Evolutionary conservation across 352 stramenopile species (phyloP).

Genomic region (Thraustochytrium striatum): DNA sequence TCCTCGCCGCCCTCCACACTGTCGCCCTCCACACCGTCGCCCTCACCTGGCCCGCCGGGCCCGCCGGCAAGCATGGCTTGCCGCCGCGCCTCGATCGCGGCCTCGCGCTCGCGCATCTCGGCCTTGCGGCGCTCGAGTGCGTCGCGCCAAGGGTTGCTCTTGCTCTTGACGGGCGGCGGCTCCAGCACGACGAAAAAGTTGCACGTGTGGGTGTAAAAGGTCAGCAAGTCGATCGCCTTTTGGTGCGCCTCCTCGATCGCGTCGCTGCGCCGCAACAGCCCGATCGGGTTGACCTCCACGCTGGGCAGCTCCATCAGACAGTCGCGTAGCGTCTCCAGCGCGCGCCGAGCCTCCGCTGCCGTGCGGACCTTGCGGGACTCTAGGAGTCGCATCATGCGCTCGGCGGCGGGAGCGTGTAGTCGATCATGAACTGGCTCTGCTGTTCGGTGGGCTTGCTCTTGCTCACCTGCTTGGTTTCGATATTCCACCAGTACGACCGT

Average conservation of each 20-base stretch:
- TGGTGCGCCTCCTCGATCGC: constrained; percentile 41
- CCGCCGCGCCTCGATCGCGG: no score
- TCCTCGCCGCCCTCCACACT: no score
- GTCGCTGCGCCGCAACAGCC: neutral
- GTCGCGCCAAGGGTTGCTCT: neutral
- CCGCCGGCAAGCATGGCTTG: no score
- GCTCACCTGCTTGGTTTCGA: constrained; percentile 8
- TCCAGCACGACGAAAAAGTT: constrained; percentile 40
- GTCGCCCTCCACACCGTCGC: no score
- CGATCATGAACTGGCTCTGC: neutral
- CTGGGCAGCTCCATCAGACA: constrained; percentile 5
- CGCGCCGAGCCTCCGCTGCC: neutral
- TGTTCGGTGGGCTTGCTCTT: constrained; percentile 4
- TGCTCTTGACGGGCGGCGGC: constrained; percentile 11
- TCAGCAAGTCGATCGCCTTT: constrained; percentile 38
- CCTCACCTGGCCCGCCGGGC: neutral
- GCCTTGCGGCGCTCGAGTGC: no score
- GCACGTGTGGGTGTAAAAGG: constrained; percentile 28
- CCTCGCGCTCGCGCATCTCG: no score
- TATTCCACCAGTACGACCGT: constrained; percentile 37
- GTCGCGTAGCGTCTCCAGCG: neutral
- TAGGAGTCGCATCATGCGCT: neutral
- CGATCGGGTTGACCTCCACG: neutral
- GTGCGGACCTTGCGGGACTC: constrained; percentile 1
- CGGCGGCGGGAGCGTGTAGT: neutral